These are phyloP conservation scores for Pseudocercospora musae DNA, from an alignment of 2,329 filamentous ascomycete species.

Conservation along the genomic window DNA sequence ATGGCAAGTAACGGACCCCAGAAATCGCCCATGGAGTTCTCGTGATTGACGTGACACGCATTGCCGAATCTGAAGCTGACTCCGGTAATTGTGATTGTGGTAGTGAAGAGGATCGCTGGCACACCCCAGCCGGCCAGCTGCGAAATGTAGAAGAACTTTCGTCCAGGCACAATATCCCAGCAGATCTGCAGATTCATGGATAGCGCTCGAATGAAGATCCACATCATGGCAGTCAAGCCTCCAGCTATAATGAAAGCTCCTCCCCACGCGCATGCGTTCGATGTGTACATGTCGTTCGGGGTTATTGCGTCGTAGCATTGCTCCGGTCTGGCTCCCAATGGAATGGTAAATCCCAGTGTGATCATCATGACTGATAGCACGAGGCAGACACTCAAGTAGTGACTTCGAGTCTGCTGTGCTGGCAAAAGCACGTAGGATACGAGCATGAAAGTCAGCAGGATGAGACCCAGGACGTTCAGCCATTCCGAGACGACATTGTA, in stretches of 20 bases:
- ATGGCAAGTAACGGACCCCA: slow-evolving; percentile 88
- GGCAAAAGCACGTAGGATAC: slow-evolving; percentile 77
- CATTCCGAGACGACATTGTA: slow-evolving; percentile 71
- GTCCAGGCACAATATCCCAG: slow-evolving; percentile 89
- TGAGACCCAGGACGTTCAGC: slow-evolving; percentile 71
- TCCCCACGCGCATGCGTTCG: slow-evolving; percentile 78
- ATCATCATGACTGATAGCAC: slow-evolving; percentile 72
- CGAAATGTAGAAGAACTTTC: slow-evolving; percentile 83
- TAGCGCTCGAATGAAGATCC: slow-evolving; percentile 85
- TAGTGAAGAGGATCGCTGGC: slow-evolving; percentile 68
- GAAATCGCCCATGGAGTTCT: slow-evolving; percentile 75
- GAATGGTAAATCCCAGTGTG: slow-evolving; percentile 90
- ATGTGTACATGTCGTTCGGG: slow-evolving; percentile 85
- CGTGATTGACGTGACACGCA: slow-evolving; percentile 92
- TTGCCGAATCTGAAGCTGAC: slow-evolving; percentile 91
- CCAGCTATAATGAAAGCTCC: slow-evolving; percentile 83
- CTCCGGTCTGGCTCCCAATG: slow-evolving; percentile 71
- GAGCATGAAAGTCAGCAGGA: slow-evolving; percentile 72
- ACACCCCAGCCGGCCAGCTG: slow-evolving; percentile 81
- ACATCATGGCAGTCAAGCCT: slow-evolving; percentile 79
- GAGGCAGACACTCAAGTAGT: slow-evolving; percentile 89
- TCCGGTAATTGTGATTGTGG: slow-evolving; percentile 80
- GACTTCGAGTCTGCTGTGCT: slow-evolving; percentile 82
- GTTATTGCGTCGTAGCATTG: slow-evolving; percentile 90
- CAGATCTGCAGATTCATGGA: slow-evolving; percentile 92